Evolutionary conservation across 805 yeast genomes (phyloP), one percentile per base, ranked within the genome.

Genomic region (Naumovozyma castellii): DNA sequence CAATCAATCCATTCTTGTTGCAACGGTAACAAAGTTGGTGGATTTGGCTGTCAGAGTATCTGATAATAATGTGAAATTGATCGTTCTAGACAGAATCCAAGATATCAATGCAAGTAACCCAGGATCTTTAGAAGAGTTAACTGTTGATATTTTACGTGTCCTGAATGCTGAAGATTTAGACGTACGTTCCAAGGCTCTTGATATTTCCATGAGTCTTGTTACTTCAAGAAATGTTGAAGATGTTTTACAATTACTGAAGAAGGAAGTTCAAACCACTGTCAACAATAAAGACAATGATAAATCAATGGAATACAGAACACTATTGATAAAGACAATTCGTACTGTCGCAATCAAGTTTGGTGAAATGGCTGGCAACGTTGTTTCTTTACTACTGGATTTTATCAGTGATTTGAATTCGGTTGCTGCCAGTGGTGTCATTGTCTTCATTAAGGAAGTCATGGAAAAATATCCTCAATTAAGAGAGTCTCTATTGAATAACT

Each of bases 1-100:
- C 40, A 76, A 79, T 39, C 81, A 88, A 18, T 65, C 75, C 15
- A 77, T 83, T 15, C 72, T 90, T 41, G 67, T 78, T 40, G 74
- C 79, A 45, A 92, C 95, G 13, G 97, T 95, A 31, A 64, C 78
- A 41, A 86, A 86, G 61, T 82, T 86, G 54, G 78, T 90, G 45
- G 95, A 85, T 43, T 71, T 92, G 51, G 94, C 96, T 27, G 79
- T 80, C 50, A 84, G 82, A 57, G 97, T 87, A 59, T 73, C 95
- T n/a, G 97, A 92, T 63, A 88, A 84, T 66, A 92, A 88, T 56
- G 88, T 90, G 52, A 94, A 94, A 64, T 73, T 92, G 48, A 88
- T 90, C 54, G 92, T 94, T 16, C 71, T 92, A 56, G 92, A 86
- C 57, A 77, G 94, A 61, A 79, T 92, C 44, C 75, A 75, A 51